Conservation (phyloP, 768 basidiomycete genomes). For the Leccinum longicurvipes region DNA sequence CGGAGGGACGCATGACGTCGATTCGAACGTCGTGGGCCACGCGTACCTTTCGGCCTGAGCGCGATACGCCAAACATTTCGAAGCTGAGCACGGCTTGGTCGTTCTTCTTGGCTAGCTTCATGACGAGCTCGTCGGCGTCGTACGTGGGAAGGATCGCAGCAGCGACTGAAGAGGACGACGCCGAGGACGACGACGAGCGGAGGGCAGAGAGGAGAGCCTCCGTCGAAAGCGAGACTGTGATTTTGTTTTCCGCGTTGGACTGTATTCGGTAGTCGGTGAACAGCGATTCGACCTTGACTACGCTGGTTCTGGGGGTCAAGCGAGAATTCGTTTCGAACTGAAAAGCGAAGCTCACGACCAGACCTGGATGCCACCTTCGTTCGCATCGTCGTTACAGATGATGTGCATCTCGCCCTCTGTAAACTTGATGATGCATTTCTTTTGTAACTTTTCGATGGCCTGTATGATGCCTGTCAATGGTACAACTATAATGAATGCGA, state of each 20-base stretch:
- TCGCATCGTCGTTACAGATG: slow-evolving; percentile 77
- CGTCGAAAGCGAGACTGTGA: slow-evolving; percentile 67
- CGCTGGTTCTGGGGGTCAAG: slow-evolving; percentile 34
- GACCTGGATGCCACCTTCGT: slow-evolving; percentile 83
- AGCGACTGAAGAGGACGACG: slow-evolving; percentile 37
- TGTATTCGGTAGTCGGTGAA: slow-evolving; percentile 82
- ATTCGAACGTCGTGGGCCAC: slow-evolving; percentile 81
- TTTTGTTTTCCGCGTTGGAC: slow-evolving; percentile 80
- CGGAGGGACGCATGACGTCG: slow-evolving; percentile 72
- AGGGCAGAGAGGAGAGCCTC: slow-evolving; percentile 76
- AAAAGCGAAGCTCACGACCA: slow-evolving; percentile 60
- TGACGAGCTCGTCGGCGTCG: slow-evolving; percentile 63
- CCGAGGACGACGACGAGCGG: slow-evolving; percentile 55
- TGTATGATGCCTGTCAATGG: slow-evolving; percentile 79
- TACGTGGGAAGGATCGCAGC: slow-evolving; percentile 33
- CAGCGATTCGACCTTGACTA: slow-evolving; percentile 63
- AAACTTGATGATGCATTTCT: slow-evolving; percentile 80
- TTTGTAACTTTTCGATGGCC: slow-evolving; percentile 79
- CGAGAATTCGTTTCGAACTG: slow-evolving; percentile 20
- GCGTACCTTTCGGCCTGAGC: slow-evolving; percentile 59
- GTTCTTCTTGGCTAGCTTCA: slow-evolving; percentile 87
- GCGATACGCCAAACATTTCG: slow-evolving; percentile 64
- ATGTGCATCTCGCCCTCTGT: slow-evolving; percentile 71
- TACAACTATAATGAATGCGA: not conserved
- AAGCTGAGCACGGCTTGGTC: slow-evolving; percentile 75